Conservation (phyloP, 208 protist species). For the Balamuthia mandrillaris region DNA sequence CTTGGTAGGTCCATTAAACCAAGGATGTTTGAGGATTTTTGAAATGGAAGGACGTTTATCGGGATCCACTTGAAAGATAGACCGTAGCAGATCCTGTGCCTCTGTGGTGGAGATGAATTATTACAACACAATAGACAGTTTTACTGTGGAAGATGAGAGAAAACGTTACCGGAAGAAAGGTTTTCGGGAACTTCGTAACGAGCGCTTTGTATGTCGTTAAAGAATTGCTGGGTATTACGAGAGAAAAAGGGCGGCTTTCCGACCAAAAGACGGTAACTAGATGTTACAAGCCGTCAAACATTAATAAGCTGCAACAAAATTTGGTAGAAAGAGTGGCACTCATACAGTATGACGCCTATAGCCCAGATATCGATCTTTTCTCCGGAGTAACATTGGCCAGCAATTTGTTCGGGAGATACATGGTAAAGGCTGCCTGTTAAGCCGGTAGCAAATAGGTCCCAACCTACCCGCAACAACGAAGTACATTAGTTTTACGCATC, state of each 20-base stretch:
- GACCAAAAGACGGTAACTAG: neutral
- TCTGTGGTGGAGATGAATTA: no score
- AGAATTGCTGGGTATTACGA: neutral
- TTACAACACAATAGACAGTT: no score
- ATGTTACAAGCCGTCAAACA: neutral
- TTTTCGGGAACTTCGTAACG: neutral
- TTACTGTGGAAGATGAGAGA: no score
- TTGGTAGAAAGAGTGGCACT: neutral
- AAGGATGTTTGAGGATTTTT: conserved; percentile 21
- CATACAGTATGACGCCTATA: conserved; percentile 5
- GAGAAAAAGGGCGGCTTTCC: conserved; percentile 17
- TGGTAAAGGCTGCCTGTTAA: conserved; percentile 42
- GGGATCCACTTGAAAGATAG: neutral
- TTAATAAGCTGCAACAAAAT: neutral
- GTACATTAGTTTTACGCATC: no score
- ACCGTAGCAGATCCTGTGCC: conserved; percentile 1
- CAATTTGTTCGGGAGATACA: conserved; percentile 46
- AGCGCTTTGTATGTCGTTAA: neutral
- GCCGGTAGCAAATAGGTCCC: conserved; percentile 28
- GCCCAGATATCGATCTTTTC: conserved; percentile 52
- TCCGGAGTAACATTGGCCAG: conserved; percentile 38
- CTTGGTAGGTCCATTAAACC: conserved; percentile 15
- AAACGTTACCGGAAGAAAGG: no score
- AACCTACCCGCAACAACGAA: no score
- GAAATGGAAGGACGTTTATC: conserved; percentile 1